phyloP scores from a whole-genome alignment of 371 early-diverging fungal genomes.

The Choanephora cucurbitarum region DNA sequence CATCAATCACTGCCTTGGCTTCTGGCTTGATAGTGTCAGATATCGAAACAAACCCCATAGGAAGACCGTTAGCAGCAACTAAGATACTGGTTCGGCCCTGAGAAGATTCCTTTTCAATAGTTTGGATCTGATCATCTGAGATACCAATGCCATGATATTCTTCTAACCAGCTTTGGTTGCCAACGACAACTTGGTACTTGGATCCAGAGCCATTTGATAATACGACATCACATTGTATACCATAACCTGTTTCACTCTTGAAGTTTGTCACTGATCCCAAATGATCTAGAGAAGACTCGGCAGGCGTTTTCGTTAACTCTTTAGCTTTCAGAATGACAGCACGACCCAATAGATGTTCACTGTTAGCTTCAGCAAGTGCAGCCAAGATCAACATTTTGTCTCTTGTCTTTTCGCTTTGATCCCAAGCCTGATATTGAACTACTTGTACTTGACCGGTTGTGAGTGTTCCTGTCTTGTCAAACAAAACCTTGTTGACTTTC shows the following conservation, averaged over 20 bases:
- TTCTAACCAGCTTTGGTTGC: slow-evolving; percentile 70
- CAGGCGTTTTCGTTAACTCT: slow-evolving; percentile 11
- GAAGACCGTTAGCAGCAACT: slow-evolving; percentile 66
- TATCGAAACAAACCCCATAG: slow-evolving; percentile 80
- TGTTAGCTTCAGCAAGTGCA: slow-evolving; percentile 78
- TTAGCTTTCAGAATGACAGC: slow-evolving; percentile 71
- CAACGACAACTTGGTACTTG: slow-evolving; percentile 62
- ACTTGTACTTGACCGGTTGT: slow-evolving; percentile 86
- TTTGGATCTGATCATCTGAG: slow-evolving; percentile 30
- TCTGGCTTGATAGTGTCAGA: slow-evolving; percentile 87
- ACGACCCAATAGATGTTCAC: slow-evolving; percentile 90
- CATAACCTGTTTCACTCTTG: slow-evolving; percentile 75
- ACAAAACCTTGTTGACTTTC: slow-evolving; percentile 81
- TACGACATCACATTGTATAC: slow-evolving; percentile 66
- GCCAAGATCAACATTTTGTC: slow-evolving; percentile 32
- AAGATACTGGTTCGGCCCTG: slow-evolving; percentile 83
- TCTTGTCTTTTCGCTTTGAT: slow-evolving; percentile 9
- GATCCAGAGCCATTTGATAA: slow-evolving; percentile 5
- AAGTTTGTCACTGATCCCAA: slow-evolving; percentile 58
- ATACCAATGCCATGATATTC: slow-evolving; percentile 41
- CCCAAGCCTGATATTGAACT: slow-evolving; percentile 41
- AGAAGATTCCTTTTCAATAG: slow-evolving; percentile 38
- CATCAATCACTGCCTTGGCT: slow-evolving; percentile 65
- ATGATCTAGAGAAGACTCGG: slow-evolving; percentile 30
- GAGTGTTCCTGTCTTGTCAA: slow-evolving; percentile 98